Conservation (phyloP, 306 rosid species). For the Ochetophila trinervis region DNA sequence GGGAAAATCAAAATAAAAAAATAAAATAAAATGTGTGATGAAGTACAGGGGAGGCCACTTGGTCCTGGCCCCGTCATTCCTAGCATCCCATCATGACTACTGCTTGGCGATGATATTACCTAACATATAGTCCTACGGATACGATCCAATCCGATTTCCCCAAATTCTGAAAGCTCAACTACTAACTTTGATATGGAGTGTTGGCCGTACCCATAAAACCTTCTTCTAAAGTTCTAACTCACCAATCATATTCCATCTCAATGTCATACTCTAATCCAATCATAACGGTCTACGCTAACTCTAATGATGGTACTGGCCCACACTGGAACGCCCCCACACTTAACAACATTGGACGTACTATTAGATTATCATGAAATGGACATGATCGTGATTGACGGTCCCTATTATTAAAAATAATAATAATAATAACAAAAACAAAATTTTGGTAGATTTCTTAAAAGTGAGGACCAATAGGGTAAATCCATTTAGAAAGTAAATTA, state of each 20-base stretch:
- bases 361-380: constrained; percentile 1
- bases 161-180: neutral
- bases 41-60: too few species aligned
- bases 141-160: constrained; percentile 26
- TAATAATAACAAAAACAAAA: too few species aligned
- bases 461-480: neutral
- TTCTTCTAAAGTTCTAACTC: too few species aligned
- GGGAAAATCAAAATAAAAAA: too few species aligned
- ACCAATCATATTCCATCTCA: constrained; percentile 8
- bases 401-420: neutral
- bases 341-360: neutral
- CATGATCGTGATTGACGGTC: constrained; percentile 23
- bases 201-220: constrained; percentile 14
- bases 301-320: constrained; percentile 23
- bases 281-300: neutral
- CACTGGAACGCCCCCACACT: neutral
- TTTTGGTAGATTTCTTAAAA: neutral
- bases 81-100: too few species aligned
- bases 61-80: too few species aligned
- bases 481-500: neutral
- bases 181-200: constrained; percentile 21
- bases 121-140: constrained; percentile 12
- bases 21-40: too few species aligned
- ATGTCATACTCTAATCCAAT: constrained; percentile 6
- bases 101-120: neutral